Conservation (phyloP, 2,329 filamentous ascomycete species). For the Chrysoporthe cubensis region DNA sequence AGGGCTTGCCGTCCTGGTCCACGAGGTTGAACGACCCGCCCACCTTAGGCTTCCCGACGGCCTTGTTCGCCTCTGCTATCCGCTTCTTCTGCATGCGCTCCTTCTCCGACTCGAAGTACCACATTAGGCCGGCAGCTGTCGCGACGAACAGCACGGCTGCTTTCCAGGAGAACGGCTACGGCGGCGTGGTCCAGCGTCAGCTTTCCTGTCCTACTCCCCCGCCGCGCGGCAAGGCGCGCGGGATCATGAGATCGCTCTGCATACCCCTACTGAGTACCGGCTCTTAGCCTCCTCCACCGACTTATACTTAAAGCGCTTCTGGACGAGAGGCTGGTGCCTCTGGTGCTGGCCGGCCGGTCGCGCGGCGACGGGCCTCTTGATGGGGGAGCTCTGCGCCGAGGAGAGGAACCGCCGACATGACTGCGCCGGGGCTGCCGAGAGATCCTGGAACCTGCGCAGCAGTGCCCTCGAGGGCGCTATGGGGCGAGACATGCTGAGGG, state of each 20-base stretch:
- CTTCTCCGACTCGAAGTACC: constrained; percentile 95
- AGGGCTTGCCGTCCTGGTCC: constrained; percentile 78
- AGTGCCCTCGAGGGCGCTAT: constrained; percentile 42
- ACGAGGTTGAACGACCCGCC: constrained; percentile 83
- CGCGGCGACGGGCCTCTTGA: constrained; percentile 32
- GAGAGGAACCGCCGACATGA: constrained; percentile 51
- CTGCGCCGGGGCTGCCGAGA: constrained; percentile 34
- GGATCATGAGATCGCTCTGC: constrained; percentile 29
- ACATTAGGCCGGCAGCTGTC: constrained; percentile 75
- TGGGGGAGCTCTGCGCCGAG: constrained; percentile 33
- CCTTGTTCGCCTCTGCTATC: constrained; percentile 89
- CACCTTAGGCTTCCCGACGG: constrained; percentile 89
- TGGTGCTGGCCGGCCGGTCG: constrained; percentile 27
- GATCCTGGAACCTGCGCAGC: constrained; percentile 38
- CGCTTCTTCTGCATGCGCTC: constrained; percentile 85
- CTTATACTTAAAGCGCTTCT: constrained; percentile 49
- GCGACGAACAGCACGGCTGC: constrained; percentile 83
- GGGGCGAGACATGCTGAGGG: constrained; percentile 44
- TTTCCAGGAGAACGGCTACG: constrained; percentile 89
- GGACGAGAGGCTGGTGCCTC: constrained; percentile 36
- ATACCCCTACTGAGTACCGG: constrained; percentile 59
- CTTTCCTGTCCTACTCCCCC: background rate
- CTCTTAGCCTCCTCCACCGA: constrained; percentile 64
- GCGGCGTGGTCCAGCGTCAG: constrained; percentile 22
- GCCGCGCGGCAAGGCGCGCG: background rate